phyloP scores from a whole-genome alignment of 2,329 filamentous ascomycete species.

The Cordyceps cateniannulata region DNA sequence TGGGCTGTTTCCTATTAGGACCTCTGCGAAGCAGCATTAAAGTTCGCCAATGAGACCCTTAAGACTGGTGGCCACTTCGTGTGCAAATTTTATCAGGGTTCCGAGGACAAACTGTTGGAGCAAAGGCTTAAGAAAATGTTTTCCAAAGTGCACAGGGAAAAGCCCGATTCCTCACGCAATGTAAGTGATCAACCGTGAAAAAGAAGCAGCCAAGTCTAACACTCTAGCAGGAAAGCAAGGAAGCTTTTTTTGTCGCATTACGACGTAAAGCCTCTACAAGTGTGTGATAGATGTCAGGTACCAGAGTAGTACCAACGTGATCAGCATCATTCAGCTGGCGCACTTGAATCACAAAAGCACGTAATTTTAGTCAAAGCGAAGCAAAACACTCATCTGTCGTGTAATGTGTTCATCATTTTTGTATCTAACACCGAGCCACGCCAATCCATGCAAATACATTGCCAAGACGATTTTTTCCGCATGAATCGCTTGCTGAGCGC shows the following conservation, averaged over 20 bases:
- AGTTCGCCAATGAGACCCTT: conserved; percentile 80
- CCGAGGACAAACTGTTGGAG: conserved; percentile 78
- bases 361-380: conserved; percentile 11
- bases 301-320: too few relatives aligned
- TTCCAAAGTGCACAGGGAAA: conserved; percentile 72
- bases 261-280: conserved; percentile 46
- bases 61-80: conserved; percentile 81
- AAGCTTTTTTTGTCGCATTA: conserved; percentile 80
- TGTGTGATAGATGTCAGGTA: not conserved
- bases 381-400: not conserved
- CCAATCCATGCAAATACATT: conserved; percentile 36
- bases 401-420: conserved; percentile 18
- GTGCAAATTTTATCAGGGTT: conserved; percentile 95
- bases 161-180: conserved; percentile 82
- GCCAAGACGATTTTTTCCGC: conserved; percentile 25
- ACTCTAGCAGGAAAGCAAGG: conserved; percentile 45
- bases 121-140: conserved; percentile 70
- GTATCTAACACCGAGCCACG: conserved; percentile 42
- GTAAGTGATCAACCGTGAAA: conserved; percentile 45
- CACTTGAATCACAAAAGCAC: not conserved
- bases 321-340: conserved; percentile 9
- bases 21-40: conserved; percentile 77
- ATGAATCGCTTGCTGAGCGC: conserved; percentile 23
- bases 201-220: conserved; percentile 6
- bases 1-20: conserved; percentile 50